A percentile compares a stretch with the other conserved stretches of the same genome.
Evolutionary conservation across 768 basidiomycete species (phyloP).

Genomic region (Boletellus ananas): DNA sequence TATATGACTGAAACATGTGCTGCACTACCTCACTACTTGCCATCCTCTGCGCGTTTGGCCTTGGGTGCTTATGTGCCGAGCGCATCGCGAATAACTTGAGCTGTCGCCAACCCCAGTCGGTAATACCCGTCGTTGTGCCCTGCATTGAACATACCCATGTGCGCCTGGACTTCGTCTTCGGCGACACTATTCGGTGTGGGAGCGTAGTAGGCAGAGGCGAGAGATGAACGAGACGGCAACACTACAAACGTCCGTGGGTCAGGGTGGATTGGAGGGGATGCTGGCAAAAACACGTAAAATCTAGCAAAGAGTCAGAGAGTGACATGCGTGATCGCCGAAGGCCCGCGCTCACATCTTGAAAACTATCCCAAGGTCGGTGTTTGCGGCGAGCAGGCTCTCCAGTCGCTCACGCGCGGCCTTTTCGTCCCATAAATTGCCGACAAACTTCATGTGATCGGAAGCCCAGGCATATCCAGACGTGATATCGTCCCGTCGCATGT

Average conservation of each 20-base stretch:
- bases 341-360: constrained; percentile 63
- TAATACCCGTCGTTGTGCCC: constrained; percentile 89
- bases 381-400: constrained; percentile 56
- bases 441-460: constrained; percentile 86
- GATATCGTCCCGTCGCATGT: constrained; percentile 76
- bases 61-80: constrained; percentile 23
- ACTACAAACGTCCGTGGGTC: constrained; percentile 72
- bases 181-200: constrained; percentile 65
- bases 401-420: constrained; percentile 56
- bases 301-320: constrained; percentile 36
- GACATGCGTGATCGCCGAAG: background rate
- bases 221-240: constrained; percentile 53
- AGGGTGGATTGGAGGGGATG: constrained; percentile 54
- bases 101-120: constrained; percentile 68
- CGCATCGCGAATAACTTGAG: constrained; percentile 58
- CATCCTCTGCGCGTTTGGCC: background rate
- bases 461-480: constrained; percentile 68
- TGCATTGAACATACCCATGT: constrained; percentile 84
- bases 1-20: constrained; percentile 6
- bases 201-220: constrained; percentile 51
- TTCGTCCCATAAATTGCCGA: constrained; percentile 83
- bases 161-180: constrained; percentile 76
- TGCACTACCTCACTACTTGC: constrained; percentile 2
- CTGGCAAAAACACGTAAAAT: constrained; percentile 76
- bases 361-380: constrained; percentile 57